Evolutionary conservation across 2,329 filamentous ascomycete species (phyloP).

Genomic region (Colletotrichum brevisporum): DNA sequence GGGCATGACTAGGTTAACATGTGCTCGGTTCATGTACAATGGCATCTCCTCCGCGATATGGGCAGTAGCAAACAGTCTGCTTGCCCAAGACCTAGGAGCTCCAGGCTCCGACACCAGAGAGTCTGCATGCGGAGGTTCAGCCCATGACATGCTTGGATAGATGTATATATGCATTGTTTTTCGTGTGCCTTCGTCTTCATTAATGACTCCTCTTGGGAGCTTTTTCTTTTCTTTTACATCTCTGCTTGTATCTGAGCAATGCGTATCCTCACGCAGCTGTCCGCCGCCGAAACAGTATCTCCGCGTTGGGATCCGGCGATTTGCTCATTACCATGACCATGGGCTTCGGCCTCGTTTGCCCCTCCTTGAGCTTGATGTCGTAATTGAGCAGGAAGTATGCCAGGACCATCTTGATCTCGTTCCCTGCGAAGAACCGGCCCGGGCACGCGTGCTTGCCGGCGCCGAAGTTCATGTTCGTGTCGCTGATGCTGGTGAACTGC

Average conservation of each 20-base stretch:
- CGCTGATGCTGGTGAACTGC: slow-evolving; percentile 59
- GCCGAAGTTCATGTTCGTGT: slow-evolving; percentile 62
- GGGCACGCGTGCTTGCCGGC: slow-evolving; percentile 64
- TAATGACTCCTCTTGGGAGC: slow-evolving; percentile 12
- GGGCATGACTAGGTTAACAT: slow-evolving; percentile 5
- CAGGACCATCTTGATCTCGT: slow-evolving; percentile 61
- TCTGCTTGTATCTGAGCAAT: background rate
- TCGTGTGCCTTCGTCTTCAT: background rate
- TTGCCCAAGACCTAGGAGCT: slow-evolving; percentile 26
- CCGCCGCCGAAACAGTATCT: slow-evolving; percentile 57
- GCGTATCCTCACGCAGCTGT: slow-evolving; percentile 32
- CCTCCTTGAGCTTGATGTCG: slow-evolving; percentile 56
- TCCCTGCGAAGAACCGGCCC: slow-evolving; percentile 62
- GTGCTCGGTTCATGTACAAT: slow-evolving; percentile 30
- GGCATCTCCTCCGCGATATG: slow-evolving; percentile 31
- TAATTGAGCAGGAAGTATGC: slow-evolving; percentile 59
- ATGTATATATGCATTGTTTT: background rate
- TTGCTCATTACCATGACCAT: slow-evolving; percentile 58
- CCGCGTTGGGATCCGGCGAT: slow-evolving; percentile 55
- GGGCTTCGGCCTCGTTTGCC: slow-evolving; percentile 54
- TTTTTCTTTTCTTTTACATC: background rate
- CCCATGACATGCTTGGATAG: background rate
- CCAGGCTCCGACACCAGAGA: slow-evolving; percentile 28
- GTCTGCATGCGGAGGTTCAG: slow-evolving; percentile 6
- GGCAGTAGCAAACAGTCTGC: slow-evolving; percentile 9